A percentile compares a stretch with the other conserved stretches of the same genome.
phyloP scores from a whole-genome alignment of 805 yeast species.

The Ogataea trehaloabstinens region DNA sequence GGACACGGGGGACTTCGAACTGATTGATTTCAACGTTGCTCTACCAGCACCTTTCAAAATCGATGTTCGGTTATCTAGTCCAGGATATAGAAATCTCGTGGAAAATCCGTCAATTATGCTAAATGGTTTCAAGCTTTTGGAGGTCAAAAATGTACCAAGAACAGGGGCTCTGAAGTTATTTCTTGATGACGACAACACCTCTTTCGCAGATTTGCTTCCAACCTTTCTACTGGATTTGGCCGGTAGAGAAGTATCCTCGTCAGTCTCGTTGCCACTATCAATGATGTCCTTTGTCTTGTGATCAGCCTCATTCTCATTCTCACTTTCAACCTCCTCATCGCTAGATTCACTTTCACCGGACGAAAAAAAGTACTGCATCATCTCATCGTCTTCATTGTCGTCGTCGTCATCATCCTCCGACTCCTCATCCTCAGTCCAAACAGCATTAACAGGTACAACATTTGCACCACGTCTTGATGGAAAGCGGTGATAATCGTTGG shows the following conservation, averaged over 20 bases:
- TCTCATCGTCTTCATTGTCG: slow-evolving; percentile 38
- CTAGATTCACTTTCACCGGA: slow-evolving; percentile 28
- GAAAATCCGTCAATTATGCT: slow-evolving; percentile 94
- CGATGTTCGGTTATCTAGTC: slow-evolving; percentile 25
- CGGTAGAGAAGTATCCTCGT: slow-evolving; percentile 85
- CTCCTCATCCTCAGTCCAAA: slow-evolving; percentile 10
- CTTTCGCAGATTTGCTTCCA: slow-evolving; percentile 86
- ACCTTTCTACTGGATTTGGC: slow-evolving; percentile 58
- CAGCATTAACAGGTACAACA: slow-evolving; percentile 16
- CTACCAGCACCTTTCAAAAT: slow-evolving; percentile 21
- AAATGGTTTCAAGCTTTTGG: slow-evolving; percentile 69
- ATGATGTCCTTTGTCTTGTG: slow-evolving; percentile 6
- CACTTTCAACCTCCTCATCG: slow-evolving; percentile 16
- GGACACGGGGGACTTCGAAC: slow-evolving; percentile 3
- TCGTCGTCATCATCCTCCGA: slow-evolving; percentile 27
- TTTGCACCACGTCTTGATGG: slow-evolving; percentile 17
- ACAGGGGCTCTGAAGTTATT: slow-evolving; percentile 89
- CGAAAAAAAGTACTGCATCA: slow-evolving; percentile 71
- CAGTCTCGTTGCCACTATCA: slow-evolving; percentile 86
- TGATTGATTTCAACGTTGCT: slow-evolving; percentile 3
- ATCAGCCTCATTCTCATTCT: slow-evolving; percentile 12
- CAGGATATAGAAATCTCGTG: slow-evolving; percentile 72
- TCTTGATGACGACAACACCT: slow-evolving; percentile 82
- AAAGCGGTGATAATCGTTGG: slow-evolving; percentile 18
- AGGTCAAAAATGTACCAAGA: slow-evolving; percentile 87